These are phyloP conservation scores for Fusarium sp. DNA, from an alignment of 2,329 filamentous ascomycete genomes.

Conservation along the genomic window DNA sequence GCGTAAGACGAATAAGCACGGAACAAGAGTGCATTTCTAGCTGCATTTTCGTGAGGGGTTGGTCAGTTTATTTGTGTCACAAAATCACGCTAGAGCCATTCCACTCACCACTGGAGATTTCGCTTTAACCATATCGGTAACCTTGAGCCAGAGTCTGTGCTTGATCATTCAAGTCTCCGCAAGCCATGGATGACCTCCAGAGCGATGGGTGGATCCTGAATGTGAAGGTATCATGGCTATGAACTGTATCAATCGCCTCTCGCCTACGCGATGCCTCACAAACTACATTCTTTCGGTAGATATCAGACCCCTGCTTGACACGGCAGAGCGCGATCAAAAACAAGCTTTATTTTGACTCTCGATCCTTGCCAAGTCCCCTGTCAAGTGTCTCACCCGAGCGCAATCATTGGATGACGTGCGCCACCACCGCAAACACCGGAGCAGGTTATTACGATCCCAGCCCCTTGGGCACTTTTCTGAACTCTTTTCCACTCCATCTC, in stretches of 20 bases:
- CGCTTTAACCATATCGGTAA: neutral
- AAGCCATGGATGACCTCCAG: neutral
- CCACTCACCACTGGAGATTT: neutral
- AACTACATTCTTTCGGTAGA: neutral
- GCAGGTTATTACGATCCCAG: slow-evolving; percentile 17
- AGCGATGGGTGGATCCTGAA: neutral
- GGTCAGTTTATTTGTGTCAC: neutral
- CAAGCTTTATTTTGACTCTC: slow-evolving; percentile 36
- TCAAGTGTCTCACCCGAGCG: slow-evolving; percentile 23
- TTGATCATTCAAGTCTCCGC: neutral
- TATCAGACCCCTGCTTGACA: slow-evolving; percentile 19
- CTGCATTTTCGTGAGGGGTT: neutral
- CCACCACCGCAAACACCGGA: slow-evolving; percentile 24
- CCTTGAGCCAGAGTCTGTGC: neutral
- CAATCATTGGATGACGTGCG: slow-evolving; percentile 20
- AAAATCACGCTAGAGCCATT: neutral
- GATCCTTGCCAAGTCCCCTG: slow-evolving; percentile 27
- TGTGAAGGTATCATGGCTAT: neutral
- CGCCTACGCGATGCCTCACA: neutral
- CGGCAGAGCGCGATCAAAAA: neutral
- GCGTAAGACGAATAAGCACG: neutral
- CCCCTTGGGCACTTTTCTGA: neutral
- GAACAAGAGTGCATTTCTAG: neutral
- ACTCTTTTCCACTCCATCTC: slow-evolving; percentile 3
- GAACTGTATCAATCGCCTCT: neutral